phyloP scores from a whole-genome alignment of 768 basidiomycete genomes.

The Hysterangium stoloniferum region DNA sequence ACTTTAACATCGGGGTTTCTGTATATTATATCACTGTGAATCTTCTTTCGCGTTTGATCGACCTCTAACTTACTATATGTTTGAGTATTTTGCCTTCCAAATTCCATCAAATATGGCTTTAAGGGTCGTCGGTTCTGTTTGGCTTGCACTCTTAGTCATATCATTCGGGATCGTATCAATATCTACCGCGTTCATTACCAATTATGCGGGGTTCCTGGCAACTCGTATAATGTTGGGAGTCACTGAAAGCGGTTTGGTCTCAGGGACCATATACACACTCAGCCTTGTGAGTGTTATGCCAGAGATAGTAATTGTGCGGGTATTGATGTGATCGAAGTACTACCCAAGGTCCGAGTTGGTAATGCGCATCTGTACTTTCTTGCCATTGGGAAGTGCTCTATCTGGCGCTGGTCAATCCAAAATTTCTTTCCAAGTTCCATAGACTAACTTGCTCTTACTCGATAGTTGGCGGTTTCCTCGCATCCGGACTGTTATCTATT shows the following conservation, averaged over 20 bases:
- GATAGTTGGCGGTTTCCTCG: constrained; percentile 31
- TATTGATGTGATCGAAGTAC: constrained; percentile 26
- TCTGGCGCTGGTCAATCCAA: too few species aligned
- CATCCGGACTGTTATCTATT: constrained; percentile 28
- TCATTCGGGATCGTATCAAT: constrained; percentile 32
- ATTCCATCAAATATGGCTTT: constrained; percentile 36
- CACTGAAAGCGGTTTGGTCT: constrained; percentile 36
- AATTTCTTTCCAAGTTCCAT: neutral
- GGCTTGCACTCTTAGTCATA: constrained; percentile 31
- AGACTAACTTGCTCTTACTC: neutral
- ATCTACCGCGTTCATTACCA: constrained; percentile 33
- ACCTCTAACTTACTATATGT: neutral
- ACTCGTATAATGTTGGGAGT: constrained; percentile 35
- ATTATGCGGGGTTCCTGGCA: constrained; percentile 27
- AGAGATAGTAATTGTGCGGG: too few species aligned
- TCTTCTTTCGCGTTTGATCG: neutral
- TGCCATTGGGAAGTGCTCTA: constrained; percentile 26
- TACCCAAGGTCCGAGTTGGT: constrained; percentile 31
- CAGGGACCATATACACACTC: constrained; percentile 32
- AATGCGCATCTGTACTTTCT: constrained; percentile 30
- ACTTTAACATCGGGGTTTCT: constrained; percentile 35
- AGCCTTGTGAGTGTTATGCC: constrained; percentile 30
- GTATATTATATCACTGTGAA: constrained; percentile 33
- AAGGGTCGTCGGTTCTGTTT: constrained; percentile 33
- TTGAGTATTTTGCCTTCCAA: constrained; percentile 31